A percentile compares a stretch with the other conserved stretches of the same genome.
These are phyloP conservation scores for Gigaspora rosea DNA, from an alignment of 192 early-diverging fungal genomes.

Conservation along the genomic window DNA sequence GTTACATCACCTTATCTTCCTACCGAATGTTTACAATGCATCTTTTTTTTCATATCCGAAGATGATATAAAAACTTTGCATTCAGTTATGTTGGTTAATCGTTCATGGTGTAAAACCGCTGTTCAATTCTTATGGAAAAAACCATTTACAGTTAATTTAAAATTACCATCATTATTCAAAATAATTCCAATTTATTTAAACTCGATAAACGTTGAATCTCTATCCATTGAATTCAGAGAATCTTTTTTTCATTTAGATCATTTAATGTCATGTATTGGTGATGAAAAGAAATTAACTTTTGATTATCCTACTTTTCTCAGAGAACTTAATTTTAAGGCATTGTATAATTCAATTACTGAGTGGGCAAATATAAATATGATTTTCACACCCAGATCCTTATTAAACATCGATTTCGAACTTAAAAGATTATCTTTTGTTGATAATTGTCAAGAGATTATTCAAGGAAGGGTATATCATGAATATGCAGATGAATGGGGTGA, in stretches of 20 bases:
- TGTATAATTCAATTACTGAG: conserved; percentile 14
- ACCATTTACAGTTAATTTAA: conserved; percentile 1
- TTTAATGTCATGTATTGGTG: neutral
- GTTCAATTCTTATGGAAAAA: conserved; percentile 23
- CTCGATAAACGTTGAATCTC: neutral
- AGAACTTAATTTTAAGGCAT: conserved; percentile 24
- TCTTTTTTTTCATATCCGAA: conserved; percentile 15
- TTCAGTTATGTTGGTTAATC: conserved; percentile 13
- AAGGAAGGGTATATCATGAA: neutral
- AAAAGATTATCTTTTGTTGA: neutral
- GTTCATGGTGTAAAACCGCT: conserved; percentile 10
- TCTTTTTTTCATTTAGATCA: neutral
- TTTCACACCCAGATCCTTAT: neutral
- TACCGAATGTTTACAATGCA: conserved; percentile 17
- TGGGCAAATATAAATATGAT: neutral
- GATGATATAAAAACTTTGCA: conserved; percentile 20
- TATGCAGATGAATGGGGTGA: neutral
- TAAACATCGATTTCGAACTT: conserved; percentile 4
- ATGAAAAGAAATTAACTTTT: neutral
- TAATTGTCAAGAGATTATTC: neutral
- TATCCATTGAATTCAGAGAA: neutral
- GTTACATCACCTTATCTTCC: neutral
- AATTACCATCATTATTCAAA: neutral
- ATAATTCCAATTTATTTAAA: conserved; percentile 19
- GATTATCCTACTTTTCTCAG: conserved; percentile 9